A percentile compares a stretch with the other conserved stretches of the same genome.
phyloP scores from a whole-genome alignment of 441 rosid genomes.

The Iberis amara region DNA sequence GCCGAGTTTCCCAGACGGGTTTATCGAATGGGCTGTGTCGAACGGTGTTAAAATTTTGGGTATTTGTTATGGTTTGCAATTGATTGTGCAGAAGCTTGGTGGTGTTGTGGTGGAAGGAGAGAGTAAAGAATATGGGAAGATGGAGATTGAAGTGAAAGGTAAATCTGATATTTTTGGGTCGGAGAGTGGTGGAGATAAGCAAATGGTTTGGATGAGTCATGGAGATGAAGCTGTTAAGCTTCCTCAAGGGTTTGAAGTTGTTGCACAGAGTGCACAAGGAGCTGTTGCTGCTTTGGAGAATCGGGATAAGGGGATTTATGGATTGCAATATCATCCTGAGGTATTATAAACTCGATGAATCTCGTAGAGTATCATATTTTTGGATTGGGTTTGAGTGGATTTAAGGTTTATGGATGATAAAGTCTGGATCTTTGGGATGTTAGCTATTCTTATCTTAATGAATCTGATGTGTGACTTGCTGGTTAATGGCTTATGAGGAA shows the following conservation, averaged over 20 bases:
- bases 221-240: conserved; percentile 69
- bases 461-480: neutral
- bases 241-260: conserved; percentile 71
- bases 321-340: conserved; percentile 94
- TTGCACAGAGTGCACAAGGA: conserved; percentile 73
- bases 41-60: conserved; percentile 62
- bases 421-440: conserved; percentile 7
- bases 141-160: conserved; percentile 69
- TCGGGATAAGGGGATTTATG: conserved; percentile 54
- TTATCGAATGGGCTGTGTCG: conserved; percentile 61
- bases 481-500: neutral
- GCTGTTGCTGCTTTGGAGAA: conserved; percentile 76
- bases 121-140: conserved; percentile 83
- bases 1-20: conserved; percentile 65
- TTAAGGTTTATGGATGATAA: neutral
- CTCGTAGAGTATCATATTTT: neutral
- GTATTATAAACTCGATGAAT: conserved; percentile 30
- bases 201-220: conserved; percentile 94
- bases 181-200: conserved; percentile 52
- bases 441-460: neutral
- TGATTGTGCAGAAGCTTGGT: conserved; percentile 75
- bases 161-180: conserved; percentile 51
- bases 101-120: conserved; percentile 70
- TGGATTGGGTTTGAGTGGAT: neutral
- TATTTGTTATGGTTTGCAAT: conserved; percentile 75